Conservation (phyloP, 2,329 filamentous ascomycete genomes). For the Aspergillus sp. region DNA sequence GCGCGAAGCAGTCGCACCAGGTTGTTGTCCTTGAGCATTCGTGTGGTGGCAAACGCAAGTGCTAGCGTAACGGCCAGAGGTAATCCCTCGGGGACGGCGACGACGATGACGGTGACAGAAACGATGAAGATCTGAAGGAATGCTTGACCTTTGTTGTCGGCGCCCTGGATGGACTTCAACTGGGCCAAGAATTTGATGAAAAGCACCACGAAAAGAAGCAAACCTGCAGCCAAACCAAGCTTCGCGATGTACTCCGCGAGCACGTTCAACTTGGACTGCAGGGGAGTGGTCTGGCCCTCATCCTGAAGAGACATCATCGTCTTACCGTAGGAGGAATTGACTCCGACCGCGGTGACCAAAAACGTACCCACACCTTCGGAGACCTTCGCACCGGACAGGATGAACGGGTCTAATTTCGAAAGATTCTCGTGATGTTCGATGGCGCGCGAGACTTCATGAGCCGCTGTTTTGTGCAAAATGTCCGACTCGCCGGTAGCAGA, state of each 20-base stretch:
- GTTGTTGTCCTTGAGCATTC: conserved; percentile 65
- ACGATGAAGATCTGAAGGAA: conserved; percentile 61
- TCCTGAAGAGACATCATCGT: conserved; percentile 76
- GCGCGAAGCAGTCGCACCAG: conserved; percentile 59
- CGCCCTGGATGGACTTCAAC: conserved; percentile 52
- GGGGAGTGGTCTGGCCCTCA: conserved; percentile 72
- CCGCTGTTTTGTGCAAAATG: conserved; percentile 65
- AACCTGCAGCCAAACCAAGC: conserved; percentile 67
- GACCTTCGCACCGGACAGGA: conserved; percentile 75
- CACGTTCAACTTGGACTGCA: conserved; percentile 75
- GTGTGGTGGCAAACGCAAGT: conserved; percentile 61
- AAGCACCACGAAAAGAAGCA: conserved; percentile 74
- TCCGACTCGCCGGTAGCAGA: conserved; percentile 76
- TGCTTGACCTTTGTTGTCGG: conserved; percentile 55
- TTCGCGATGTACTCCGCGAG: conserved; percentile 80
- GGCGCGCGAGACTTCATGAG: conserved; percentile 62
- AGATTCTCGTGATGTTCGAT: conserved; percentile 61
- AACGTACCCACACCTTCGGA: conserved; percentile 74
- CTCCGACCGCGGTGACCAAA: conserved; percentile 71
- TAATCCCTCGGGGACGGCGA: conserved; percentile 61
- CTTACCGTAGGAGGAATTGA: conserved; percentile 73
- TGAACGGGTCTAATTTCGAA: conserved; percentile 73
- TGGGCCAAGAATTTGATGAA: conserved; percentile 74
- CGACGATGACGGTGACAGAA: conserved; percentile 59
- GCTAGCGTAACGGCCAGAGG: conserved; percentile 62